Evolutionary conservation across 2,329 filamentous ascomycete species (phyloP).

Genomic region (Neoarthrinium moseri): DNA sequence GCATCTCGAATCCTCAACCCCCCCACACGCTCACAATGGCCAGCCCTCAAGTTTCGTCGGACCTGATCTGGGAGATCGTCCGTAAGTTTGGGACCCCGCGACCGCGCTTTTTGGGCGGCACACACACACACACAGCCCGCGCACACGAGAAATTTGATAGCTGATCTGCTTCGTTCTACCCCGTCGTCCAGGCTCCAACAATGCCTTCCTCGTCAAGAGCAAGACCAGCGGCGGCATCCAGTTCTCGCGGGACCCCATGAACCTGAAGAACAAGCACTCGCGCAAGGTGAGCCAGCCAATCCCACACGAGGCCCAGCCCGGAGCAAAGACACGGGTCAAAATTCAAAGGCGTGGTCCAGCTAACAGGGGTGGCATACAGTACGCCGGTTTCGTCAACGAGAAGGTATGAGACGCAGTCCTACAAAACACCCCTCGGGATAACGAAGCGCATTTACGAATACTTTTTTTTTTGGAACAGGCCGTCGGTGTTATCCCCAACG

Average conservation of each 20-base stretch:
- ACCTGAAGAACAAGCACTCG: constrained; percentile 87
- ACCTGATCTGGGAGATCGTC: constrained; percentile 93
- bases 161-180: neutral
- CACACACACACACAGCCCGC: neutral
- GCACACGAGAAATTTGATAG: neutral
- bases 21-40: constrained; percentile 48
- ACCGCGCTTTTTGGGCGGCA: too few relatives aligned
- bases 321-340: neutral
- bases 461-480: constrained; percentile 54
- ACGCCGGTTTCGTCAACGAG: constrained; percentile 89
- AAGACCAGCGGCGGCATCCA: constrained; percentile 74
- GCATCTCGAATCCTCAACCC: constrained; percentile 24
- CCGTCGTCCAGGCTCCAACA: constrained; percentile 72
- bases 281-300: constrained; percentile 70
- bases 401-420: constrained; percentile 61
- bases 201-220: constrained; percentile 91
- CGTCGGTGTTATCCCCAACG: constrained; percentile 71
- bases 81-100: constrained; percentile 78
- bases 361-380: constrained; percentile 51
- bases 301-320: neutral
- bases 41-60: constrained; percentile 76
- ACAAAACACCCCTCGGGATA: neutral
- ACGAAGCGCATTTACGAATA: constrained; percentile 22
- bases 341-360: neutral
- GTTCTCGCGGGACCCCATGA: constrained; percentile 93